A percentile compares a stretch with the other conserved stretches of the same genome.
phyloP scores from a whole-genome alignment of 768 basidiomycete species.

The Tylopilus rubrobrunneus region DNA sequence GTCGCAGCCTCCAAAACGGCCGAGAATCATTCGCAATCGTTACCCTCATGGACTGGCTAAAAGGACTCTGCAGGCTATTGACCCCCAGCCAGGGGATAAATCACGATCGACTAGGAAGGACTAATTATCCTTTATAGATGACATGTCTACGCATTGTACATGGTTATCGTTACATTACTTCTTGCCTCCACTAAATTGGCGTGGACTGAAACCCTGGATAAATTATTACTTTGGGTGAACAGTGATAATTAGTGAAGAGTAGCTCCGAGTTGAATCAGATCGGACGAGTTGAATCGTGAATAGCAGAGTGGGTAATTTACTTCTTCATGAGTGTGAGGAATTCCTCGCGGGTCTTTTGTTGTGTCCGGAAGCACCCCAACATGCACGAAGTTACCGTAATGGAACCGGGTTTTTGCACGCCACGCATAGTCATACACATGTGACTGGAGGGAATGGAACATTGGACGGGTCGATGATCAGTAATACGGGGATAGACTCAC shows the following conservation, averaged over 20 bases:
- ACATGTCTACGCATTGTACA: slow-evolving; percentile 3
- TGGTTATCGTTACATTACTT: slow-evolving; percentile 18
- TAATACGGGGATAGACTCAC: slow-evolving; percentile 45
- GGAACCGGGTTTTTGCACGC: slow-evolving; percentile 97
- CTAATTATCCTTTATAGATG: slow-evolving; percentile 23
- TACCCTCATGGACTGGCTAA: slow-evolving; percentile 51
- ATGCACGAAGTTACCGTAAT: slow-evolving; percentile 96
- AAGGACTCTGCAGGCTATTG: slow-evolving; percentile 54
- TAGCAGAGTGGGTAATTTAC: slow-evolving; percentile 8
- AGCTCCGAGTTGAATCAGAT: slow-evolving; percentile 33
- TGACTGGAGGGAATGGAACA: slow-evolving; percentile 49
- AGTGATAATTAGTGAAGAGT: slow-evolving; percentile 20
- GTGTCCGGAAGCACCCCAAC: slow-evolving; percentile 97
- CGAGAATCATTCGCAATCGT: slow-evolving; percentile 53
- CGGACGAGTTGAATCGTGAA: slow-evolving; percentile 48
- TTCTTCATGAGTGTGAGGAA: slow-evolving; percentile 82
- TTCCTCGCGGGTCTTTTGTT: slow-evolving; percentile 98
- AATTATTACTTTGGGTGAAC: slow-evolving; percentile 16
- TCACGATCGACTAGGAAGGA: slow-evolving; percentile 52
- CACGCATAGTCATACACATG: slow-evolving; percentile 99
- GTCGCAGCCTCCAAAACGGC: slow-evolving; percentile 53
- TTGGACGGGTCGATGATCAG: slow-evolving; percentile 9
- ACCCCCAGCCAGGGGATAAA: slow-evolving; percentile 58
- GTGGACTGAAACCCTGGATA: slow-evolving; percentile 11
- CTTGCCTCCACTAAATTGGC: slow-evolving; percentile 9